A percentile compares a stretch with the other conserved stretches of the same genome.
Evolutionary conservation across 129 eudicot genomes (phyloP).

Genomic region (Lonicera japonica): DNA sequence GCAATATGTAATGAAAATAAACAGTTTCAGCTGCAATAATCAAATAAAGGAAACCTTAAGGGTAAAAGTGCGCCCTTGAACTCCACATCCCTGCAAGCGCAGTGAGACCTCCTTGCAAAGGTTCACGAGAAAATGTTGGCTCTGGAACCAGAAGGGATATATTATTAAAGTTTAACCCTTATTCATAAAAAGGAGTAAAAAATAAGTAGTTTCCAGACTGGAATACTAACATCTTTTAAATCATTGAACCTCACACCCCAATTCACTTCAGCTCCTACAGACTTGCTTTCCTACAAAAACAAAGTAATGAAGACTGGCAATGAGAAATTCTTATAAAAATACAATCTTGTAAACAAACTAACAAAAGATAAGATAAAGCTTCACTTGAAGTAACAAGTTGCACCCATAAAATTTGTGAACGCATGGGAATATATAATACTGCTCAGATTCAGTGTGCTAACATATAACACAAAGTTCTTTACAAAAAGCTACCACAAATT

Average conservation of each 20-base stretch:
- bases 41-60: conserved; percentile 48
- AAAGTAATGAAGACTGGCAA: not conserved
- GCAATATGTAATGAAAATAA: not conserved
- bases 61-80: conserved; percentile 70
- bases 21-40: not conserved
- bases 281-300: conserved; percentile 70
- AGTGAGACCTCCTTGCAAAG: conserved; percentile 87
- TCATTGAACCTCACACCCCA: conserved; percentile 95
- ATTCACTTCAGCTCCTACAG: conserved; percentile 92
- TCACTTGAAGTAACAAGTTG: not conserved
- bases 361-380: not conserved
- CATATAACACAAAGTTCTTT: too few species aligned
- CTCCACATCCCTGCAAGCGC: conserved; percentile 82
- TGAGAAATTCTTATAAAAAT: not conserved
- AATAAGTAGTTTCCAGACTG: not conserved
- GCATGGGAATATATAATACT: too few species aligned
- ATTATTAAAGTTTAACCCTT: not conserved
- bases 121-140: conserved; percentile 47
- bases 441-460: too few species aligned
- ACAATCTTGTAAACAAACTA: not conserved
- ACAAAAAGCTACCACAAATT: too few species aligned
- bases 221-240: conserved; percentile 55
- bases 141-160: conserved; percentile 36
- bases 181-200: too few species aligned
- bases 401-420: not conserved